phyloP scores from a whole-genome alignment of 305 asterid species.

The Ilex paraguariensis region DNA sequence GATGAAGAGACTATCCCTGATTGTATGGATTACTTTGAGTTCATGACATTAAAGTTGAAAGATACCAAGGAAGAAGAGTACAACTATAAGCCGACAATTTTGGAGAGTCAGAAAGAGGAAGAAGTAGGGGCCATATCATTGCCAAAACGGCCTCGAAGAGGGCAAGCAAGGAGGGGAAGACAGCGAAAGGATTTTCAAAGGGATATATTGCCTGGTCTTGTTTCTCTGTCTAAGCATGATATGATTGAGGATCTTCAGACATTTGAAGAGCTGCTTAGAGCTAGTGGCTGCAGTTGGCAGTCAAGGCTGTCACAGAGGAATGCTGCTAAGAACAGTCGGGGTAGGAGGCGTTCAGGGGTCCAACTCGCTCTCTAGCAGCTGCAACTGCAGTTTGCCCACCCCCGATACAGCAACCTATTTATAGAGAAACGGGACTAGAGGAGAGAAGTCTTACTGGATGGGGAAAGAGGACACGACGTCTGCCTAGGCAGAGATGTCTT shows the following conservation, averaged over 20 bases:
- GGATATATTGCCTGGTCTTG: conserved; percentile 68
- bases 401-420: conserved; percentile 20
- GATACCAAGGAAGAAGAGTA: conserved; percentile 40
- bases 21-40: conserved; percentile 67
- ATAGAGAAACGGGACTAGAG: conserved; percentile 23
- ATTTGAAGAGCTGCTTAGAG: conserved; percentile 53
- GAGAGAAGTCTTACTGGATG: conserved; percentile 58
- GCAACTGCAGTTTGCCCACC: conserved; percentile 19
- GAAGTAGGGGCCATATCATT: conserved; percentile 19
- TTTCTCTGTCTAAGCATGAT: conserved; percentile 56
- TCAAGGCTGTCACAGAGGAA: conserved; percentile 26
- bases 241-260: conserved; percentile 70
- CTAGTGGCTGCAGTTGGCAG: conserved; percentile 30
- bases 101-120: conserved; percentile 19
- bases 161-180: conserved; percentile 52
- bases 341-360: conserved; percentile 36
- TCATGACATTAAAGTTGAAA: conserved; percentile 60
- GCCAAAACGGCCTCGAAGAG: conserved; percentile 37
- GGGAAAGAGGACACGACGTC: conserved; percentile 82
- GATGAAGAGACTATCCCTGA: conserved; percentile 33
- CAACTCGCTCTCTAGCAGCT: conserved; percentile 8
- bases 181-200: conserved; percentile 60
- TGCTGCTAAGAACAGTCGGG: conserved; percentile 32
- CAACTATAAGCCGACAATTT: conserved; percentile 15
- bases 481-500: conserved; percentile 60